Conservation (phyloP, 139 green algal genomes). For the Axilococcus clingmanii region DNA sequence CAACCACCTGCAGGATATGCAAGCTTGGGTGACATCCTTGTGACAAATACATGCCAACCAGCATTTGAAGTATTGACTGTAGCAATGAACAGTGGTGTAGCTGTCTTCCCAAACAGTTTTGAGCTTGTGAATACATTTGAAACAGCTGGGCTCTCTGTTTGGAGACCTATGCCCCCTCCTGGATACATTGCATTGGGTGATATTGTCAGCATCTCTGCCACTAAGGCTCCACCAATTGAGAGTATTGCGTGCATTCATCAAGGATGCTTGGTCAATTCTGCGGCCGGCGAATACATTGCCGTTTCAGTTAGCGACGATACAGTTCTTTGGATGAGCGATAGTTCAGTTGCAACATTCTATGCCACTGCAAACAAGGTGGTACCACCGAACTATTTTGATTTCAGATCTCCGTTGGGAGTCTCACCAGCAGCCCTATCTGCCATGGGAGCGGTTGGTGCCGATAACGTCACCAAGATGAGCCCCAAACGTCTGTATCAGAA, state of each 20-base stretch:
- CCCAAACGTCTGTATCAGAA: neutral
- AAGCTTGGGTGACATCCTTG: constrained; percentile 62
- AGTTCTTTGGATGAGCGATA: too few relatives aligned
- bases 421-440: constrained; percentile 46
- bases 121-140: constrained; percentile 27
- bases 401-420: constrained; percentile 51
- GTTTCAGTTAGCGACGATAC: too few relatives aligned
- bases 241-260: neutral
- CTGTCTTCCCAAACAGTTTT: constrained; percentile 51
- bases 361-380: too few relatives aligned
- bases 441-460: neutral
- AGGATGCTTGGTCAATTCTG: too few relatives aligned
- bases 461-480: neutral
- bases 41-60: constrained; percentile 31
- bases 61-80: constrained; percentile 56
- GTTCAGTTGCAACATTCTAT: too few relatives aligned
- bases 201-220: constrained; percentile 32
- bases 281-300: too few relatives aligned
- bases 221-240: neutral
- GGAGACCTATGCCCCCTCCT: constrained; percentile 49
- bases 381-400: too few relatives aligned
- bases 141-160: constrained; percentile 31
- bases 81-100: constrained; percentile 67
- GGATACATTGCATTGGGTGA: constrained; percentile 73
- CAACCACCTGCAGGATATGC: constrained; percentile 62